Evolutionary conservation across 2,329 filamentous ascomycete species (phyloP), one percentile per base, ranked within the genome.

Genomic region (Paecilomyces formosus): DNA sequence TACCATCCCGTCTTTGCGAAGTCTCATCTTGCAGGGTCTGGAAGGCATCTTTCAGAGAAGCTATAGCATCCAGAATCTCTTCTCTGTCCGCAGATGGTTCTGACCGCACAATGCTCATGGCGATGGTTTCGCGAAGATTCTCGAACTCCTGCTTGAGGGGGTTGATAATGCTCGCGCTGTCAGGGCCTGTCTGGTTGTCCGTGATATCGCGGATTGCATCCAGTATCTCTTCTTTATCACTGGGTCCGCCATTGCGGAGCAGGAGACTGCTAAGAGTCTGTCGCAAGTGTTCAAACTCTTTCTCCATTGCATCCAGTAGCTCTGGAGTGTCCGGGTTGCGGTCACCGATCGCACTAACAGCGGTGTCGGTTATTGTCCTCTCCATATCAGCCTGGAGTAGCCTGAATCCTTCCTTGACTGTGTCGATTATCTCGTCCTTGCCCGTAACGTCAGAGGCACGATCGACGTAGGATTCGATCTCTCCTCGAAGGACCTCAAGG

Each of bases 381-480:
- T 79, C 79, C 60, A 88, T 74, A 56, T 84, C 79, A 31, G 81
- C 81, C 59, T 87, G 84, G 8, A 88, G 78, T 33, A 83, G 77
- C 56, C 85, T 81, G 66, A 88, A 85, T 31, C 85, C 83, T 58
- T 81, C 79, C 66, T 85, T 82, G 35, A 87, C 80, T 45, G 85
- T 84, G 54, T 90, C 86, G 67, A 93, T 82, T 58, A 94, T 87
- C 54, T 94, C 89, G 64, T 93, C 88, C 60, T 92, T 90, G 21
- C 84, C 84, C 1, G 86, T 82, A 1, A 84, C 81, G 60, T 88
- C 88, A 15, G 85, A 81, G 7, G 86, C 84, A 53, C 85, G 86
- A 66, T 92, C 87, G 59, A 94, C 86, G 64, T 95, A 96, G 51
- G 79, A 80, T 68, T 96, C 90, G 57, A 97, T 89, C 59, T 96